Base-by-base conservation (phyloP, 768 basidiomycete genomes). In the Multifurca ochricompacta region DNA sequence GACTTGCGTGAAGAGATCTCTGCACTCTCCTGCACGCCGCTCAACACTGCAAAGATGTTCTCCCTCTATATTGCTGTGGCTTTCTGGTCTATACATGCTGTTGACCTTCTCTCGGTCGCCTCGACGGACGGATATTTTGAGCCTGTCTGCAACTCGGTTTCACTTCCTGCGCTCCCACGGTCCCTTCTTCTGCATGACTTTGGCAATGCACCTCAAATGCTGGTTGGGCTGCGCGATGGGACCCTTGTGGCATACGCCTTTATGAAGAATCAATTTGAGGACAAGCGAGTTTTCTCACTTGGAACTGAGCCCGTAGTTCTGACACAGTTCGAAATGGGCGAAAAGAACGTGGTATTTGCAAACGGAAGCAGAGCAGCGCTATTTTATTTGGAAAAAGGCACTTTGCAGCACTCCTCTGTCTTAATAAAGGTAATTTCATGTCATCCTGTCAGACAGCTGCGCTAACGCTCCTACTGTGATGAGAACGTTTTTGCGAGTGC, bases 161-260 rank as follows among this genome's bases (percentile, higher is more conserved):
- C 64, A 65, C 62, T 85, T 68, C 60, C 73, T 68, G 62, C 71
- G 70, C 62, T 75, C 69, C 70, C 73, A 11, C 73, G 70, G 25
- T 75, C 73, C 52, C 46, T 79, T 35, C 68, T 83, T 31, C 61
- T 79, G 42, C 75, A 80, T 62, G 80, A 82, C 61, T 91, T 93
- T 77, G 77, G 32, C 41, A 61, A 47, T 60, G 73, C 64, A 62
- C 80, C 71, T 1, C 78, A 84, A 57, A 71, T 94, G 8, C 71
- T 95, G 28, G 79, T 79, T 16, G 91, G 91, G 3, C 72, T 91
- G 9, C 80, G 76, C 3, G 81, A 95, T 64, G 92, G 92, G 2
- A 80, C 80, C 14, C 71, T 92, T 25, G 77, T 79, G 4, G 72
- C 78, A 10, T 80, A 79, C 61, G 54, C 69, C 0, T 81, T 83